Base-by-base conservation (phyloP, 257 asterid genomes). In the Penstemon newberryi region DNA sequence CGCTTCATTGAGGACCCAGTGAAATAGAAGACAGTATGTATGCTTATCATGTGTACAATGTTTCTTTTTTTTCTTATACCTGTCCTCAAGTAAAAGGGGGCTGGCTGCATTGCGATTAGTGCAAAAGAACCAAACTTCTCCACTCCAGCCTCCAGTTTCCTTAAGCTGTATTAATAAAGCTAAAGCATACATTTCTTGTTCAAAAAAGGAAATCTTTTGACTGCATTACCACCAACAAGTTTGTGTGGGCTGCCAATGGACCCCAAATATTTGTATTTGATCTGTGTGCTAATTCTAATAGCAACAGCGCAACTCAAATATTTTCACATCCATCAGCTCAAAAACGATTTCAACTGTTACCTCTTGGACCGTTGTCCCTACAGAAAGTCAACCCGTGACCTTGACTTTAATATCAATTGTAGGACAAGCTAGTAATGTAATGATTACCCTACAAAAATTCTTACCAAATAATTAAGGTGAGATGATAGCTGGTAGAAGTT, bases 121-220 rank as follows among this genome's bases (percentile, higher is more conserved):
- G 89, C 83, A 50, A 4, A 63, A 47, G 45, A 56, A 71, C 86
- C 89, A 55, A 81, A 79, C 78, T 66, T 39, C 19, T 71, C 50
- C 63, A 11, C 11, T 49, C 42, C 45, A 25, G 5, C 70, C 51
- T 60, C 25, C 0, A 18, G 3, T 54, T 71, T 45, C 61, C 46
- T 57, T 44, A 66, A 10, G 10, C 52, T 6, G 13, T n/a, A 42
- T 2, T 49, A 4, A 52, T 60, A 60, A 54, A 47, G 57, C 6
- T 54, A 7, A 3, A 12, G 37, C 51, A 18, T 10, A 40, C 13
- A 8, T 44, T 71, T 51, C 67, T 63, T 56, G 62, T 60, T 41
- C 73, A 58, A 65, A 73, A 50, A 19, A 12, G 39, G 62, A 68
- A 25, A 67, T 66, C 10, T 25, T 55, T 25, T 52, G 33, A 69